phyloP scores from a whole-genome alignment of 176 grass and related monocot genomes.

The Oropetium thomaeum region DNA sequence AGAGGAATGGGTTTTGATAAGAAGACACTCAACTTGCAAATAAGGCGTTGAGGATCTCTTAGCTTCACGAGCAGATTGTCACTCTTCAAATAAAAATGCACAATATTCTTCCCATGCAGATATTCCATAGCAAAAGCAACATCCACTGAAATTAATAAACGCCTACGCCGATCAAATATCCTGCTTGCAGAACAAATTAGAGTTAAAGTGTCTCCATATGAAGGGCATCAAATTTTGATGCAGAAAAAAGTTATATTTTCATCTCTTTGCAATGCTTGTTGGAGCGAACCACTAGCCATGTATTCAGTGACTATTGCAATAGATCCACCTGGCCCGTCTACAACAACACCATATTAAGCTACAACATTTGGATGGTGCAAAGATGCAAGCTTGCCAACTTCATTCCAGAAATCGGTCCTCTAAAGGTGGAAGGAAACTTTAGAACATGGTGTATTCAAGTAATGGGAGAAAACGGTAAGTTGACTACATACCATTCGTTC shows the following conservation, averaged over 20 bases:
- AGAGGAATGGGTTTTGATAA: not conserved
- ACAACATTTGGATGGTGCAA: slow-evolving; percentile 99
- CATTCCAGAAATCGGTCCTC: slow-evolving; percentile 96
- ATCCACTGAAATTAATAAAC: slow-evolving; percentile 91
- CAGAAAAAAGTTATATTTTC: slow-evolving; percentile 58
- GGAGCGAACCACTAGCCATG: slow-evolving; percentile 98
- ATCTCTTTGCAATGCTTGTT: slow-evolving; percentile 87
- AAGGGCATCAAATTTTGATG: slow-evolving; percentile 16
- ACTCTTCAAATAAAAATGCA: slow-evolving; percentile 97
- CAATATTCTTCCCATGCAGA: slow-evolving; percentile 94
- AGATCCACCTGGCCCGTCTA: slow-evolving; percentile 81
- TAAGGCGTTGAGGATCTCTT: slow-evolving; percentile 86
- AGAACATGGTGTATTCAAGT: not conserved
- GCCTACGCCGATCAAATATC: slow-evolving; percentile 71
- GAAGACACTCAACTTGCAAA: slow-evolving; percentile 74
- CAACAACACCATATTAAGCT: slow-evolving; percentile 92
- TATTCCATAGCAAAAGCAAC: slow-evolving; percentile 99
- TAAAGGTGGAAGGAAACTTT: slow-evolving; percentile 31
- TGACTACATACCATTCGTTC: slow-evolving; percentile 66
- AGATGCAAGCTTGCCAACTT: slow-evolving; percentile 75
- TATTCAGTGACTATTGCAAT: slow-evolving; percentile 97
- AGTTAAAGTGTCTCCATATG: slow-evolving; percentile 23
- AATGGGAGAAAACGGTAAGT: not conserved
- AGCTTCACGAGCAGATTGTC: slow-evolving; percentile 98
- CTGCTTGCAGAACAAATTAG: slow-evolving; percentile 55